These are phyloP conservation scores for Pythium inflatum DNA, from an alignment of 352 stramenopile genomes.

Conservation along the genomic window DNA sequence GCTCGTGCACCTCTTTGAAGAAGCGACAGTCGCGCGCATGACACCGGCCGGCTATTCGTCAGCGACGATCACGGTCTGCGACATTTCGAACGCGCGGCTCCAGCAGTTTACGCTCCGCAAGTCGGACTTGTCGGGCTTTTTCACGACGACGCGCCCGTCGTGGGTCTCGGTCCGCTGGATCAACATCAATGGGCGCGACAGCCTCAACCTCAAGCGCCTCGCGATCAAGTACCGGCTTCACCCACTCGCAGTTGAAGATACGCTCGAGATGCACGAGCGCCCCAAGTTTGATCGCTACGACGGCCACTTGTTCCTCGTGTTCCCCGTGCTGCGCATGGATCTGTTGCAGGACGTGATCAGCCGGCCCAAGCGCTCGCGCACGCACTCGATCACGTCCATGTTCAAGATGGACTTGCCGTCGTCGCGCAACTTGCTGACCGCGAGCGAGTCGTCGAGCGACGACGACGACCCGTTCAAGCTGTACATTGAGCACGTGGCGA, in stretches of 20 bases:
- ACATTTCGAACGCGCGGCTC: conserved; percentile 76
- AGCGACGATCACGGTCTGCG: conserved; percentile 68
- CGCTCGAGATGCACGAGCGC: conserved; percentile 84
- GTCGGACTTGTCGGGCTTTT: conserved; percentile 65
- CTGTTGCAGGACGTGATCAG: conserved; percentile 43
- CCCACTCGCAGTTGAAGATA: conserved; percentile 85
- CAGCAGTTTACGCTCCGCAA: conserved; percentile 68
- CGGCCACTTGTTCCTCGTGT: conserved; percentile 82
- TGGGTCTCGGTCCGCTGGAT: conserved; percentile 90
- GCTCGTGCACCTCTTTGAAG: conserved; percentile 86
- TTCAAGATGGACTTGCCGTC: conserved; percentile 46
- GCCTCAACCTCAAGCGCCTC: conserved; percentile 81
- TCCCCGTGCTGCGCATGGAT: conserved; percentile 81
- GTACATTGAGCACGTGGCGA: conserved; percentile 82
- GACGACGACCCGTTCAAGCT: conserved; percentile 73
- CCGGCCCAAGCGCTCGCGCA: conserved; percentile 45
- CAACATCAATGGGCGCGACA: conserved; percentile 81
- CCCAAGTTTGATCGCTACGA: conserved; percentile 89
- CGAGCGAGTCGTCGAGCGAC: conserved; percentile 40
- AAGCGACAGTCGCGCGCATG: conserved; percentile 62
- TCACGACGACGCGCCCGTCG: conserved; percentile 67
- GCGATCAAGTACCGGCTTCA: conserved; percentile 90
- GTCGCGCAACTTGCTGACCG: conserved; percentile 15
- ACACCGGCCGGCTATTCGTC: conserved; percentile 53
- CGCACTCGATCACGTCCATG: conserved; percentile 43